Conservation (phyloP, 495 filamentous ascomycete species). For the Ramalina intermedia region DNA sequence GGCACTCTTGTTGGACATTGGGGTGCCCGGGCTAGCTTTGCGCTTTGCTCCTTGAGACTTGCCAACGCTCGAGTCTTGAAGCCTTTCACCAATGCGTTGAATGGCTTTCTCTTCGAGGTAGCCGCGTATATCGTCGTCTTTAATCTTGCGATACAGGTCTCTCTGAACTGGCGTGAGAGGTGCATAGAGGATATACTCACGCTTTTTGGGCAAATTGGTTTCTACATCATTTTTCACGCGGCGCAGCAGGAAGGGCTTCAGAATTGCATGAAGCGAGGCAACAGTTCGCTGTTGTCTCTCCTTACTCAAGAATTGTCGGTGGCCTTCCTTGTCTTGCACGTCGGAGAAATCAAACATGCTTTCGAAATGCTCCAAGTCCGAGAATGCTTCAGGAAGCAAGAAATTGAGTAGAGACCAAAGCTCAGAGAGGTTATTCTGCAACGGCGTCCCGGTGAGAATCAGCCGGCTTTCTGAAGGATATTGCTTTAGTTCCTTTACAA, state of each 20-base stretch:
- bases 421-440: slow-evolving; percentile 92
- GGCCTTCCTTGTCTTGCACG: slow-evolving; percentile 56
- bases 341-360: slow-evolving; percentile 93
- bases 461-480: slow-evolving; percentile 83
- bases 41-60: slow-evolving; percentile 38
- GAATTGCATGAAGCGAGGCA: slow-evolving; percentile 74
- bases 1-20: slow-evolving; percentile 47
- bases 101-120: slow-evolving; percentile 77
- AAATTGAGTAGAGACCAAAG: slow-evolving; percentile 94
- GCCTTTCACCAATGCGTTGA: slow-evolving; percentile 39
- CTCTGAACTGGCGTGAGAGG: slow-evolving; percentile 78
- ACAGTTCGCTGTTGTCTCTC: slow-evolving; percentile 72
- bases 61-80: slow-evolving; percentile 21
- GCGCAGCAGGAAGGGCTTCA: slow-evolving; percentile 82
- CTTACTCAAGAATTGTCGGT: slow-evolving; percentile 57
- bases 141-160: slow-evolving; percentile 77
- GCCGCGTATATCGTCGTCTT: slow-evolving; percentile 59
- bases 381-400: slow-evolving; percentile 80
- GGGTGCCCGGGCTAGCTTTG: slow-evolving; percentile 27
- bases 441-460: slow-evolving; percentile 84
- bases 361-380: slow-evolving; percentile 78
- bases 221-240: slow-evolving; percentile 90
- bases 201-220: slow-evolving; percentile 76
- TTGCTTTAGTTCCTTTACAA: slow-evolving; percentile 73
- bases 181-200: slow-evolving; percentile 89